Evolutionary conservation across 2,329 filamentous ascomycete species (phyloP), one percentile per base, ranked within the genome.

Genomic region (Penicillium sp.): DNA sequence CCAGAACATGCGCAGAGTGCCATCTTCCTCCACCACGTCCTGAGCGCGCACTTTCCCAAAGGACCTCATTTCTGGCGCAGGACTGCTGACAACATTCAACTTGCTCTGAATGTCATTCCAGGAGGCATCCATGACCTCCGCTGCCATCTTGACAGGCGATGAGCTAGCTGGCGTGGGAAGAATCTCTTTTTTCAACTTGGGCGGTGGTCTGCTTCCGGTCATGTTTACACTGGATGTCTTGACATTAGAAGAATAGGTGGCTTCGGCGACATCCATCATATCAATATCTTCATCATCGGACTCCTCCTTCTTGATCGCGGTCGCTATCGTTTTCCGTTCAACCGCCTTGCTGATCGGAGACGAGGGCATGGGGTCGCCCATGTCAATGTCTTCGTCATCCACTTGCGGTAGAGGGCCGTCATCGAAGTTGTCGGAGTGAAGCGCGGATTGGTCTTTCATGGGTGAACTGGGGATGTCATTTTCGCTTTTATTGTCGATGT

Each of bases 1-100:
- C 93, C 93, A 98, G 73, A 96, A 98, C 74, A 98, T 89, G 57
- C 85, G 85, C 28, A 98, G 76, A 58, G 87, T 94, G 33, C 91
- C 93, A 62, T 98, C 90, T 53, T 88, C 83, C 66, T 97, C 91
- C n/a, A 95, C 73, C n/a, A 88, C 90, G 68, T 95, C 86, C 53
- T 86, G 81, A 49, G 88, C 79, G 54, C 85, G 83, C 42, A 96
- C 78, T 70, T 97, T 98, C 36, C 90, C 90, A 55, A 88, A 80
- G 7, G 74, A 77, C 24, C 63, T 59, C 32, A 76, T 73, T 55
- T 89, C 85, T 3, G 80, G 66, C 4, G 79, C 75, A 4, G 88
- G 84, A 61, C 83, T 89, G 67, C 81, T 89, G 55, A 93, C 77
- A 34, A 96, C 84, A 59, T 95, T 95, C 52, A 98, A 77, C 60